These are phyloP conservation scores for Calcarisporium arbuscula DNA, from an alignment of 2,329 filamentous ascomycete genomes.

Conservation along the genomic window DNA sequence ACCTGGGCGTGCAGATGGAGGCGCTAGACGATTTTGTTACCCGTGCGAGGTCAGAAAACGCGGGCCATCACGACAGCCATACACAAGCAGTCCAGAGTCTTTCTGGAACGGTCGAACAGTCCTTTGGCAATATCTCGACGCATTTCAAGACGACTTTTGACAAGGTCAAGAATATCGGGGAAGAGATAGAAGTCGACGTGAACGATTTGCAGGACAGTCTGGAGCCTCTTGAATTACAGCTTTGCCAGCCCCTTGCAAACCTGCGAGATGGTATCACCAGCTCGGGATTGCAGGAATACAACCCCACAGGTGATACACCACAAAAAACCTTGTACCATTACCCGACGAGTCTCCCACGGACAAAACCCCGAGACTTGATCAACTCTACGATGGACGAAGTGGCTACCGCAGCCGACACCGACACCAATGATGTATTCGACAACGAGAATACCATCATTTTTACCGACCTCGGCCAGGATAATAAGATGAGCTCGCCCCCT, in stretches of 20 bases:
- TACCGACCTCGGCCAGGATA: slow-evolving; percentile 26
- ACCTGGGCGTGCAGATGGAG: slow-evolving; percentile 82
- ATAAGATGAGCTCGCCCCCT: slow-evolving; percentile 21
- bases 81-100: slow-evolving; percentile 59
- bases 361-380: slow-evolving; percentile 42
- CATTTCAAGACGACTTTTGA: slow-evolving; percentile 65
- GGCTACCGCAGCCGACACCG: slow-evolving; percentile 1
- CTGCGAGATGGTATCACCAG: slow-evolving; percentile 63
- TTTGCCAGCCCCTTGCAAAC: slow-evolving; percentile 64
- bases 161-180: slow-evolving; percentile 61
- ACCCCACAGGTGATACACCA: slow-evolving; percentile 79
- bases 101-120: slow-evolving; percentile 62
- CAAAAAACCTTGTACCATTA: slow-evolving; percentile 77
- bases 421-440: slow-evolving; percentile 21
- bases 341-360: slow-evolving; percentile 71
- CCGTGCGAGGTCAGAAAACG: slow-evolving; percentile 74
- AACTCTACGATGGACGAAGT: slow-evolving; percentile 33
- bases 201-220: slow-evolving; percentile 53
- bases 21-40: slow-evolving; percentile 87
- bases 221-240: slow-evolving; percentile 48
- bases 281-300: slow-evolving; percentile 69
- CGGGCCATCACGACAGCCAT: slow-evolving; percentile 67
- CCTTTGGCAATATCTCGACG: slow-evolving; percentile 63
- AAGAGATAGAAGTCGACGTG: slow-evolving; percentile 58
- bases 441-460: slow-evolving; percentile 35